These are phyloP conservation scores for Blastobotrys americana DNA, from an alignment of 805 yeast species.

Conservation along the genomic window DNA sequence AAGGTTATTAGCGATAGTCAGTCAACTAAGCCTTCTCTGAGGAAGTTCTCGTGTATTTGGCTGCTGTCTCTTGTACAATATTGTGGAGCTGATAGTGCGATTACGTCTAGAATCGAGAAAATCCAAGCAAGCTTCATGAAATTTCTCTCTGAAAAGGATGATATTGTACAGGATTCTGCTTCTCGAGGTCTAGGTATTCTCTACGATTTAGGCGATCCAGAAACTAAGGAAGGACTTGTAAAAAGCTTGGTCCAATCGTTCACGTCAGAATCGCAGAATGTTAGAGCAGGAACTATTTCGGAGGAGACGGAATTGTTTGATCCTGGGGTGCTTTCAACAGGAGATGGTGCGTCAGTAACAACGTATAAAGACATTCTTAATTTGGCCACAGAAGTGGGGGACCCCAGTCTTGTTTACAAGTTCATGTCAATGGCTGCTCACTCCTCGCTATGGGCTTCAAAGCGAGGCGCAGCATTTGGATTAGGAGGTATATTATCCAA, in stretches of 20 bases:
- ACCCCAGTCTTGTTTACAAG: slow-evolving; percentile 86
- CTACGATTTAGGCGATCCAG: slow-evolving; percentile 66
- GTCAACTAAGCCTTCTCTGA: slow-evolving; percentile 62
- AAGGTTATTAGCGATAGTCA: slow-evolving; percentile 46
- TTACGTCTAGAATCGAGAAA: slow-evolving; percentile 42
- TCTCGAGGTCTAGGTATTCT: slow-evolving; percentile 78
- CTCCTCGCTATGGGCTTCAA: slow-evolving; percentile 84
- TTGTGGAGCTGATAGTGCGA: slow-evolving; percentile 43
- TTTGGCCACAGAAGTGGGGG: slow-evolving; percentile 91
- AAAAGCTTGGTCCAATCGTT: slow-evolving; percentile 68
- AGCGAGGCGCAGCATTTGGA: slow-evolving; percentile 93
- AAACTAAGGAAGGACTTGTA: slow-evolving; percentile 64
- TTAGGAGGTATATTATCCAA: slow-evolving; percentile 78
- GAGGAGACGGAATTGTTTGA: slow-evolving; percentile 81
- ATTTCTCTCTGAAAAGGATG: slow-evolving; percentile 75
- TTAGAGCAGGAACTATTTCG: slow-evolving; percentile 58
- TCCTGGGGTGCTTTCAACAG: slow-evolving; percentile 69
- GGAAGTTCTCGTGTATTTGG: slow-evolving; percentile 82
- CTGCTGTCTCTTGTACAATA: slow-evolving; percentile 71
- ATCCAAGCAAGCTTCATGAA: slow-evolving; percentile 72
- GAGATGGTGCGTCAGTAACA: slow-evolving; percentile 70
- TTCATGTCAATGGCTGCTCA: slow-evolving; percentile 88
- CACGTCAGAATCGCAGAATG: slow-evolving; percentile 52
- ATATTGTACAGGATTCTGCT: slow-evolving; percentile 85
- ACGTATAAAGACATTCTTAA: slow-evolving; percentile 85